phyloP scores from a whole-genome alignment of 169 alveolate genomes.

The Cytauxzoon felis region DNA sequence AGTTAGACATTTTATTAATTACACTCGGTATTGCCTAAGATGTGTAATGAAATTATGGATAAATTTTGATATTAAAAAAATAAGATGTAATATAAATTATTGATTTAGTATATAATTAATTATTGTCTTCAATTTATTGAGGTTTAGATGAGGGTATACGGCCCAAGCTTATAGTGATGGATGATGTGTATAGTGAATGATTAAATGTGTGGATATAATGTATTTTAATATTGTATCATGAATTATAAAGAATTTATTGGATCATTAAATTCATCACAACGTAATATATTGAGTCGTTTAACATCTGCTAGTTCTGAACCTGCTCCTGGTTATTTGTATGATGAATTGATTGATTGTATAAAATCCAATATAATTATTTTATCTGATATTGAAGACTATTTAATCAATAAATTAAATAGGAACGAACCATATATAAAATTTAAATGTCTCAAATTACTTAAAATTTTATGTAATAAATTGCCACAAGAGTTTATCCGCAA shows the following conservation, averaged over 20 bases:
- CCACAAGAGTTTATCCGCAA: slow-evolving; percentile 55
- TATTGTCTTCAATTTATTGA: no score
- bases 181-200: no score
- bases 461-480: slow-evolving; percentile 61
- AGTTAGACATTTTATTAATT: no score
- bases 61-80: no score
- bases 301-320: slow-evolving; percentile 72
- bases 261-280: slow-evolving; percentile 33
- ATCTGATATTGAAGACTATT: slow-evolving; percentile 61
- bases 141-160: no score
- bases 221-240: no score
- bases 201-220: no score
- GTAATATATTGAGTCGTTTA: slow-evolving; percentile 57
- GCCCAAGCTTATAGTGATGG: no score
- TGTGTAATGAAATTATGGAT: no score
- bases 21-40: no score
- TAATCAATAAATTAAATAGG: slow-evolving; percentile 62
- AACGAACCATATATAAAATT: slow-evolving; percentile 65
- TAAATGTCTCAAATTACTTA: slow-evolving; percentile 68
- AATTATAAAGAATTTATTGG: slow-evolving; percentile 14
- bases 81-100: no score
- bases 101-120: no score
- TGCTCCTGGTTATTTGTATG: slow-evolving; percentile 73
- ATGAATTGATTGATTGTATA: slow-evolving; percentile 66
- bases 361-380: slow-evolving; percentile 43